Evolutionary conservation across 2,329 filamentous ascomycete genomes (phyloP), one percentile per base, ranked within the genome.

Genomic region (Penicillium sp.): DNA sequence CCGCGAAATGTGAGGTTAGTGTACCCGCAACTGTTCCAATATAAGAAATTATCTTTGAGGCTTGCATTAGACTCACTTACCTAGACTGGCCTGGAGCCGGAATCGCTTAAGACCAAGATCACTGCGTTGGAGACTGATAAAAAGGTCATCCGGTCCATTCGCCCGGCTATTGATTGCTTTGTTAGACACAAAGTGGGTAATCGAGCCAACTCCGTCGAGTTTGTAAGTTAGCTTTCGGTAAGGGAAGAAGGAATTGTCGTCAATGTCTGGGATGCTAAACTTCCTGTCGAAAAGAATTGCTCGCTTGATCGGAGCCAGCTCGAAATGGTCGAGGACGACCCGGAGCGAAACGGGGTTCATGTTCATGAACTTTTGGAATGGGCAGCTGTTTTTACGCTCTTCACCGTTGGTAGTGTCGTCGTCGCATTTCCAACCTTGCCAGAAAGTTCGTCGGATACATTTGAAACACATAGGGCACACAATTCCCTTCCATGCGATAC

Each of bases 391-490:
- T 14, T 78, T 82, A 41, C 79, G 36, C 9, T 45, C 10, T 19
- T 26, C 16, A 16, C 35, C 16, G 25, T 45, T 17, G 22, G 43
- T 46, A 19, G 53, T 22, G 30, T 61, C 48, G 48, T 69, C 68
- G 2, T 59, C 53, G 57, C 88, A 91, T 26, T 74, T 70, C 87
- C 86, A 90, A 1, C 80, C 78, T 5, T 71, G 73, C 86, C 87
- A 91, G 25, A 78, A 70, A 14, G 80, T 75, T 1, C 88, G 79
- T 2, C 84, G 78, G 40, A 79, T 84, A 62, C 88, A 89, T 38
- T 83, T 80, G 0, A 77, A 74, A 60, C 89, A 91, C 1, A 73
- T 56, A 0, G 84, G 84, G 61, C 89, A 92, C 2, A 88, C 82
- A 44, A 90, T 82, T 0, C 88, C 88, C 48, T 77, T 76, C 64